Conservation (phyloP, 108 stramenopile species). For the Nannochloropsis gaditana region DNA sequence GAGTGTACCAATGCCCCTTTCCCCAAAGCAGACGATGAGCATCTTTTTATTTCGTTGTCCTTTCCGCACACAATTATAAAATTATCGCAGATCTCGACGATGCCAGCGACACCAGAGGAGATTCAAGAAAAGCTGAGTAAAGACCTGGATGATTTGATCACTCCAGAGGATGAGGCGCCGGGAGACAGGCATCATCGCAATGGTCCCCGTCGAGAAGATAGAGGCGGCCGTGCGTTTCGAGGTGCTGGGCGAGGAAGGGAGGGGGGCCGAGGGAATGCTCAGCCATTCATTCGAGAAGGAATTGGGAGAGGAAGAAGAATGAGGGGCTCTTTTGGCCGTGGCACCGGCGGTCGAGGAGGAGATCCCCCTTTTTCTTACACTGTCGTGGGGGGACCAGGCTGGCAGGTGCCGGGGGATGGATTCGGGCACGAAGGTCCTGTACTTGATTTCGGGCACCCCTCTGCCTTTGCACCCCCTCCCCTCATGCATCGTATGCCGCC, state of each 20-base stretch:
- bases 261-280: background rate
- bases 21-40: no score
- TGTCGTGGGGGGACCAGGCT: no score
- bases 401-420: no score
- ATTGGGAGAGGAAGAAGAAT: background rate
- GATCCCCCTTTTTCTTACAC: no score
- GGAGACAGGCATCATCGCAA: constrained; percentile 15
- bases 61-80: no score
- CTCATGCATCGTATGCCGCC: no score
- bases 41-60: no score
- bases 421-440: no score
- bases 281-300: background rate
- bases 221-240: background rate
- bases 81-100: background rate
- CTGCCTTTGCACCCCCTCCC: no score
- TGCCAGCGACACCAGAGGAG: background rate
- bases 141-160: constrained; percentile 20
- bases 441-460: no score
- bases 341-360: background rate
- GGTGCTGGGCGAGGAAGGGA: background rate
- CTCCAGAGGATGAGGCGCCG: constrained; percentile 19
- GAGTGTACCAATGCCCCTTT: no score
- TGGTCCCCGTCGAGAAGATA: background rate
- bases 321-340: background rate
- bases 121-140: background rate